Conservation (phyloP, 2,329 filamentous ascomycete genomes). For the Apiospora malaysiana region DNA sequence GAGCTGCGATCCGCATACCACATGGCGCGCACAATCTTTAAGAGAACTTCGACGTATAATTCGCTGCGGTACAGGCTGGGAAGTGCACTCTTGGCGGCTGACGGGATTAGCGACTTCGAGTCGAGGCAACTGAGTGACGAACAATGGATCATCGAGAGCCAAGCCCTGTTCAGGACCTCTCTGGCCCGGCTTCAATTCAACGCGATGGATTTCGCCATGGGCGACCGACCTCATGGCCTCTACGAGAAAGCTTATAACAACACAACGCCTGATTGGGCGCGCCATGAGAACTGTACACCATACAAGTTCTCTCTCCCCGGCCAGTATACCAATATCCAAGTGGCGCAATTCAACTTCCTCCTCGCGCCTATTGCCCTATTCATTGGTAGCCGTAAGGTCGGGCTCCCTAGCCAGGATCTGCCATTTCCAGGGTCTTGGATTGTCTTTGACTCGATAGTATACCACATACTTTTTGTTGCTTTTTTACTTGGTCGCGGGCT, state of each 20-base stretch:
- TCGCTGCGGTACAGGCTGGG: not conserved
- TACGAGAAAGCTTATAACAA: not conserved
- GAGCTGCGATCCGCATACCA: not conserved
- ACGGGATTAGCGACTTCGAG: conserved; percentile 17
- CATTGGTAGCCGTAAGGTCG: not conserved
- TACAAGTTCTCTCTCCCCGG: not conserved
- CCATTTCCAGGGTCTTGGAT: not conserved
- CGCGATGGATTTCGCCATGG: not conserved
- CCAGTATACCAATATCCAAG: not conserved
- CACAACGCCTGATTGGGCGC: not conserved
- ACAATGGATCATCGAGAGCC: conserved; percentile 21
- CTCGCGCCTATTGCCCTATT: not conserved
- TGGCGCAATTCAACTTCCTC: not conserved
- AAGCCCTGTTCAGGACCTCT: conserved; percentile 19
- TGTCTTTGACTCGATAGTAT: not conserved
- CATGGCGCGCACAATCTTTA: not conserved
- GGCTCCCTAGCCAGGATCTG: not conserved
- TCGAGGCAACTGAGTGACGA: conserved; percentile 7
- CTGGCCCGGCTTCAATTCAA: conserved; percentile 20
- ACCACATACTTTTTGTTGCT: not conserved
- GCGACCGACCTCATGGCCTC: not conserved
- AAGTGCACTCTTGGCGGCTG: not conserved
- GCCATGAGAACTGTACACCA: not conserved
- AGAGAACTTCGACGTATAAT: not conserved
- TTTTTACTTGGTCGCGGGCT: not conserved